Evolutionary conservation across 1,284 basidiomycete genomes (phyloP).

Genomic region (Moesziomyces globuligerus): DNA sequence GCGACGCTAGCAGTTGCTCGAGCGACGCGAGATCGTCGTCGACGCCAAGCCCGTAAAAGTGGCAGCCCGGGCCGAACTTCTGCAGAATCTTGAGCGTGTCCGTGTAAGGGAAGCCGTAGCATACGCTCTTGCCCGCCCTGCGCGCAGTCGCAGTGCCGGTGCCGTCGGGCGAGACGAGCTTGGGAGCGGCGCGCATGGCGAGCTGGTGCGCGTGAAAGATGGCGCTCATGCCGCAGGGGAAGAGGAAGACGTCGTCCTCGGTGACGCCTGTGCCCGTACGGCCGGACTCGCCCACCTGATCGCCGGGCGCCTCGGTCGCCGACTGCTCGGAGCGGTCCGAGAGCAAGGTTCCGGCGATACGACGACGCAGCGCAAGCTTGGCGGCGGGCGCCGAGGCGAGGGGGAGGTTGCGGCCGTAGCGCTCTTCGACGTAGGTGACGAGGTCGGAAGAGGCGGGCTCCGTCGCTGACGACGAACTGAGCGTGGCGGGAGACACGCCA

Average conservation of each 20-base stretch:
- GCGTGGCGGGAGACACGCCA: constrained; percentile 19
- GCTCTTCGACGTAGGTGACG: constrained; percentile 81
- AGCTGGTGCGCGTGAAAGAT: constrained; percentile 88
- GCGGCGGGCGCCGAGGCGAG: constrained; percentile 78
- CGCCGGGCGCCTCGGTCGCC: constrained; percentile 49
- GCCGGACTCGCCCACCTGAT: constrained; percentile 62
- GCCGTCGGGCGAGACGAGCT: constrained; percentile 3
- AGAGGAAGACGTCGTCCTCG: constrained; percentile 89
- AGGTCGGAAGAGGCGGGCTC: constrained; percentile 67
- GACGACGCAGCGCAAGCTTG: constrained; percentile 83
- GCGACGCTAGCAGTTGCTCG: constrained; percentile 73
- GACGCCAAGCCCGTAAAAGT: constrained; percentile 86
- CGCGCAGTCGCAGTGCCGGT: not conserved
- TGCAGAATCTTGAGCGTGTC: constrained; percentile 96
- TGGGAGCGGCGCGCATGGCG: constrained; percentile 56
- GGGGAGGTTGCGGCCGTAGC: constrained; percentile 92
- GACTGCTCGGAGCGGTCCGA: constrained; percentile 40
- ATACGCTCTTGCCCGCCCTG: constrained; percentile 51
- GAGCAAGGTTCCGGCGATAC: constrained; percentile 85
- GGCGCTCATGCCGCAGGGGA: constrained; percentile 87
- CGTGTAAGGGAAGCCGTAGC: constrained; percentile 87
- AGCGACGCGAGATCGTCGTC: constrained; percentile 80
- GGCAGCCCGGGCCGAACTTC: constrained; percentile 95
- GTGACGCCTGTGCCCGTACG: constrained; percentile 54
- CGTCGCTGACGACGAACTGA: constrained; percentile 2